These are phyloP conservation scores for Viridothelium virens DNA, from an alignment of 495 filamentous ascomycete genomes.

Conservation along the genomic window DNA sequence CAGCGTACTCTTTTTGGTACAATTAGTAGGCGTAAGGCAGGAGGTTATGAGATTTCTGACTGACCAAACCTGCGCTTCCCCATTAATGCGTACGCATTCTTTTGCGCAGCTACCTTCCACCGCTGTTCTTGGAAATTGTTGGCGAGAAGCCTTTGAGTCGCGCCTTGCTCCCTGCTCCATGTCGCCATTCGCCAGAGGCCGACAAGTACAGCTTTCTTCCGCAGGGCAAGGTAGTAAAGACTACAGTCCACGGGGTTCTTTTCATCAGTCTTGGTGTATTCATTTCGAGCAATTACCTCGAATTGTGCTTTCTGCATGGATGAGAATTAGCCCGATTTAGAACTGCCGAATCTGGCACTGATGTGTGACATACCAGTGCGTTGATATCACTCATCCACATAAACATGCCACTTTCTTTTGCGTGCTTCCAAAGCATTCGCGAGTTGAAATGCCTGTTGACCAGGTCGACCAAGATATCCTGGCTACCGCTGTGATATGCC, in stretches of 20 bases:
- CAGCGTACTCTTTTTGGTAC: conserved; percentile 63
- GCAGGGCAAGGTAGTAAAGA: conserved; percentile 72
- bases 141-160: conserved; percentile 65
- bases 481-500: conserved; percentile 85
- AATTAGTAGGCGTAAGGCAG: neutral
- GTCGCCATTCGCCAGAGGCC: conserved; percentile 93
- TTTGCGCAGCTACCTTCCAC: conserved; percentile 85
- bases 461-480: conserved; percentile 86
- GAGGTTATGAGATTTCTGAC: neutral
- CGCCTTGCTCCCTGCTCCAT: conserved; percentile 78
- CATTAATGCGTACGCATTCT: conserved; percentile 96
- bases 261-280: conserved; percentile 80
- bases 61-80: conserved; percentile 68
- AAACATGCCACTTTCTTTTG: conserved; percentile 71
- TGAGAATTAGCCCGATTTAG: conserved; percentile 15
- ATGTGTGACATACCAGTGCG: conserved; percentile 57
- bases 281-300: conserved; percentile 81
- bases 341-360: neutral
- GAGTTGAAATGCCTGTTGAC: conserved; percentile 68
- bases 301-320: conserved; percentile 61
- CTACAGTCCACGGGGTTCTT: conserved; percentile 93
- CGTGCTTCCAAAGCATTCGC: conserved; percentile 7
- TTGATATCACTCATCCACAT: conserved; percentile 81
- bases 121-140: conserved; percentile 78
- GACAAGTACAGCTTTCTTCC: conserved; percentile 82